Base-by-base conservation (phyloP, 805 yeast genomes). In the Pichia deserticola region DNA sequence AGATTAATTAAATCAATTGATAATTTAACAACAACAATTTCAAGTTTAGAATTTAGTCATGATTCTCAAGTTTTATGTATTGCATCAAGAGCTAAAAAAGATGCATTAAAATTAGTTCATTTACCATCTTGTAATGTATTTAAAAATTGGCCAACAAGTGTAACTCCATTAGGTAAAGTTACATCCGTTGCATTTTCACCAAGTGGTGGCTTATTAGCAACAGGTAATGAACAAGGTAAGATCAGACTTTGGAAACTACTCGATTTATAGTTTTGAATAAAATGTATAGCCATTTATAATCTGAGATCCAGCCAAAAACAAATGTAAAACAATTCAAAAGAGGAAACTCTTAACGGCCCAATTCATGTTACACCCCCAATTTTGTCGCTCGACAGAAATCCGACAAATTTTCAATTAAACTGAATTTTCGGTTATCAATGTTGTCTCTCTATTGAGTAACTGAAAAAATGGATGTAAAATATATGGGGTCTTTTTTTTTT, bases 121-220 rank as follows among this genome's bases (percentile, higher is more conserved):
- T 68, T 92, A 50, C 96, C 97, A 27, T 77, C 86, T 29, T 88
- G 92, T 55, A 78, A 87, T 20, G 96, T 88, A 7, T 93, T 82
- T 69, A 75, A 82, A 44, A 93, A 93, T 71, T 93, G 99, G 99
- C 99, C 99, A 15, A 93, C 98, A 2, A 82, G 92, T 47, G 89
- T 89, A 6, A 92, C 99, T 0, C 98, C 99, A 10, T 75, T 93
- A 57, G 99, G 99, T n/a, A 81, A 84, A 57, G 97, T 93, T 35
- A 87, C 97, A 0, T 68, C 82, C 15, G 84, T 81, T 3, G 78
- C 81, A 13, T 92, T 92, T 66, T 81, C 95, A 40, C 89, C 93
- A 30, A 79, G 79, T 54, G 80, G 82, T 51, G 93, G 88, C 66
- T 79, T 90, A 82, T 65, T 93, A 44, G 88, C 90, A 15, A 79